Percentiles rank a stretch among this genome's conserved stretches.
These are phyloP conservation scores for Nidularia pulvinata DNA, from an alignment of 768 basidiomycete species.

Conservation along the genomic window DNA sequence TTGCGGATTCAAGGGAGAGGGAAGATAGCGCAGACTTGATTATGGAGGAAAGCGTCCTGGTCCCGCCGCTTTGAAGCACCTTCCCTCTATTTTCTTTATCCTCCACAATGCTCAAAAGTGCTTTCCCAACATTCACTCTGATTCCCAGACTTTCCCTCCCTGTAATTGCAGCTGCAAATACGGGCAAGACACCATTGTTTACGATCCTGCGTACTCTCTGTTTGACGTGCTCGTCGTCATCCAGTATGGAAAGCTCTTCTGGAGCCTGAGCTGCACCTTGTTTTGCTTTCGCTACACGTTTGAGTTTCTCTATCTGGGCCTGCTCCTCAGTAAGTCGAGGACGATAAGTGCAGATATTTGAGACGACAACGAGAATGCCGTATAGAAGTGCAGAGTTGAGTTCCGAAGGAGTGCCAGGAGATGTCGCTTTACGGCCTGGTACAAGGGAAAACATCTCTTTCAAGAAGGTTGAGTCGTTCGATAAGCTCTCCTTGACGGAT, in stretches of 20 bases:
- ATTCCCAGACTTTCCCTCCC: constrained; percentile 65
- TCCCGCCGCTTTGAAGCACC: constrained; percentile 79
- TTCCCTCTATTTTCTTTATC: constrained; percentile 77
- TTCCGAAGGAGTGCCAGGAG: constrained; percentile 13
- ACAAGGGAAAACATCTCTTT: constrained; percentile 54
- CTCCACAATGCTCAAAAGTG: constrained; percentile 72
- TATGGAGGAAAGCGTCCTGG: constrained; percentile 58
- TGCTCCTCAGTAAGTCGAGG: constrained; percentile 80
- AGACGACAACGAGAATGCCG: constrained; percentile 74
- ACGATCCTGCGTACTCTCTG: constrained; percentile 58
- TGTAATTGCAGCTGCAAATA: constrained; percentile 56
- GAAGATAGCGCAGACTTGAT: constrained; percentile 49
- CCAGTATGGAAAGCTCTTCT: constrained; percentile 38
- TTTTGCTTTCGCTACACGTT: constrained; percentile 66
- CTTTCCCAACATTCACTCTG: constrained; percentile 54
- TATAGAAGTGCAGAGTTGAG: constrained; percentile 62
- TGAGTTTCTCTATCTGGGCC: constrained; percentile 77
- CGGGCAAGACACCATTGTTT: constrained; percentile 60
- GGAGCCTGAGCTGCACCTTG: constrained; percentile 1
- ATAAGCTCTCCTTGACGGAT: constrained; percentile 59
- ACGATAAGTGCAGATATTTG: constrained; percentile 73
- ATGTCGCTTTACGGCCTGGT: constrained; percentile 41
- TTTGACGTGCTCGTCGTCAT: constrained; percentile 69
- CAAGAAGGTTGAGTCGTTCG: constrained; percentile 53
- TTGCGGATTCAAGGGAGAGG: constrained; percentile 17